Conservation (phyloP, 768 basidiomycete genomes). For the Boletus sensibilis region DNA sequence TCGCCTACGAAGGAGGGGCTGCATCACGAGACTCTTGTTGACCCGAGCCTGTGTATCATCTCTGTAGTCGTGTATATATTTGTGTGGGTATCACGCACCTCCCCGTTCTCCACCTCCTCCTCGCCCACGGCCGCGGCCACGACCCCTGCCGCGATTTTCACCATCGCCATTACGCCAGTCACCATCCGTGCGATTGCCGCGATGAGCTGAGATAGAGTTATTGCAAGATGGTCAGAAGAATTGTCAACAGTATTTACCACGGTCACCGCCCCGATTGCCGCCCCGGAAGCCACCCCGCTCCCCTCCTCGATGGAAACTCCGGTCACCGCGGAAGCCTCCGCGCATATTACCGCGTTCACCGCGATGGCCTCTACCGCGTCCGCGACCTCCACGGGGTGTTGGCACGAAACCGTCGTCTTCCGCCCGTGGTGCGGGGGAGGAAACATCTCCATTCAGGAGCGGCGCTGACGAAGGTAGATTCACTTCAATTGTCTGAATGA, state of each 20-base stretch:
- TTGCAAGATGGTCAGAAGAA: neutral
- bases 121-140: constrained; percentile 47
- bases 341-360: constrained; percentile 42
- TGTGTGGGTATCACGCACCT: constrained; percentile 28
- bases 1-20: constrained; percentile 17
- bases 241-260: constrained; percentile 14
- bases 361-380: constrained; percentile 43
- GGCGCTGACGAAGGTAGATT: constrained; percentile 24
- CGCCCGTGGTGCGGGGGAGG: constrained; percentile 17
- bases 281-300: constrained; percentile 37
- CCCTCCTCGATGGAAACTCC: constrained; percentile 37
- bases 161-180: constrained; percentile 50
- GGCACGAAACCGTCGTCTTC: constrained; percentile 68
- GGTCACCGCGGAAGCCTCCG: constrained; percentile 43
- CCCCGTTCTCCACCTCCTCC: constrained; percentile 40
- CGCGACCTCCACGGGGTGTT: constrained; percentile 45
- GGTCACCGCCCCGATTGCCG: constrained; percentile 32
- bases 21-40: constrained; percentile 24
- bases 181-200: constrained; percentile 32
- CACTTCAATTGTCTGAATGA: constrained; percentile 37
- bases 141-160: constrained; percentile 40
- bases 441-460: constrained; percentile 22
- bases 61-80: neutral
- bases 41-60: constrained; percentile 14
- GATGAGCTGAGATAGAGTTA: constrained; percentile 10